phyloP scores from a whole-genome alignment of 352 stramenopile genomes.

The Pythium brassicae region DNA sequence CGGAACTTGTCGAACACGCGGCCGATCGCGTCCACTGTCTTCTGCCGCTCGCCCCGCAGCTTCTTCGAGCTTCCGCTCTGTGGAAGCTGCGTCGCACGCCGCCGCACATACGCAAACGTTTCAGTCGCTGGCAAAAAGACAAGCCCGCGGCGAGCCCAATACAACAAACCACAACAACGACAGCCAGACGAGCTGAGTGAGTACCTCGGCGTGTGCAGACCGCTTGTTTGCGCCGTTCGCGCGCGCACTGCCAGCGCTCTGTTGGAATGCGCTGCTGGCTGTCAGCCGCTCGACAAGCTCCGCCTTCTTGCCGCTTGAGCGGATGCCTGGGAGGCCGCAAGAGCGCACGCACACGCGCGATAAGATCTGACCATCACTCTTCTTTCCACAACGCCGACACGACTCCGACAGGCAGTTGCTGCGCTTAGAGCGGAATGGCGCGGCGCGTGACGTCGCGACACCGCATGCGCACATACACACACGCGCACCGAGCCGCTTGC shows the following conservation, averaged over 20 bases:
- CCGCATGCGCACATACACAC: no score
- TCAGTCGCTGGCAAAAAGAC: no score
- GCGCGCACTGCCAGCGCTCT: slow-evolving; percentile 12
- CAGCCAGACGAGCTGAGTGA: background rate
- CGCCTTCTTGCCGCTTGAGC: slow-evolving; percentile 63
- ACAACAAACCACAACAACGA: background rate
- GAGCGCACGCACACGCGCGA: background rate
- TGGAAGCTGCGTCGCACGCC: background rate
- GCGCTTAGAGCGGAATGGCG: no score
- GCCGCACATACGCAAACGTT: background rate
- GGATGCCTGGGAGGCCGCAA: slow-evolving; percentile 38
- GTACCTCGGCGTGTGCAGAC: slow-evolving; percentile 21
- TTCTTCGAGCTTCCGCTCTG: slow-evolving; percentile 41
- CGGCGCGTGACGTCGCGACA: no score
- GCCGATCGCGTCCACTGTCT: slow-evolving; percentile 40
- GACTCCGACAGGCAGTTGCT: background rate
- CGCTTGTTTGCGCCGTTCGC: slow-evolving; percentile 27
- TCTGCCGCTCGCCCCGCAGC: slow-evolving; percentile 29
- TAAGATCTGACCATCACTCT: background rate
- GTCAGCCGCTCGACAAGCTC: slow-evolving; percentile 75
- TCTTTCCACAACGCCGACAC: background rate
- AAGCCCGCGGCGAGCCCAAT: no score
- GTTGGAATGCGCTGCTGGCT: slow-evolving; percentile 44
- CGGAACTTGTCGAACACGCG: slow-evolving; percentile 55
- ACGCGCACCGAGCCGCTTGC: slow-evolving; percentile 32